A percentile compares a stretch with the other conserved stretches of the same genome.
phyloP scores from a whole-genome alignment of 2,329 filamentous ascomycete genomes.

The Macrophomina tecta region DNA sequence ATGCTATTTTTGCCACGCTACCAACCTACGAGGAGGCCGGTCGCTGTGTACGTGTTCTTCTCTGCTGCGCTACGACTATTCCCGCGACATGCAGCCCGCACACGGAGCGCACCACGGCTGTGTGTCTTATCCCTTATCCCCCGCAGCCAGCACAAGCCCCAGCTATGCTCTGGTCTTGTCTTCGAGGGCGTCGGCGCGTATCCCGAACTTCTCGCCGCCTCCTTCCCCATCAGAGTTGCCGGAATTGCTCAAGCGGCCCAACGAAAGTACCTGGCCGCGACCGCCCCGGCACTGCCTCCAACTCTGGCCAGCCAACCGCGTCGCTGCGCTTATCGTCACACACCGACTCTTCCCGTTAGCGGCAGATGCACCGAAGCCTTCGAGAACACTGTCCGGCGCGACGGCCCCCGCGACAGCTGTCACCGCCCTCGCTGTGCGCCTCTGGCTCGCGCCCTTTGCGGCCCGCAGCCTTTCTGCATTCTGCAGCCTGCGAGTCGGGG shows the following conservation, averaged over 20 bases:
- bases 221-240: not conserved
- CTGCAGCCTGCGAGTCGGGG: slow-evolving; percentile 1
- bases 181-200: slow-evolving; percentile 5
- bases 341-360: slow-evolving; percentile 24
- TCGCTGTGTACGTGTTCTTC: slow-evolving; percentile 18
- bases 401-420: slow-evolving; percentile 4
- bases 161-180: slow-evolving; percentile 1
- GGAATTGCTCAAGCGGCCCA: slow-evolving; percentile 7
- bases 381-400: slow-evolving; percentile 17
- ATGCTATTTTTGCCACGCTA: slow-evolving; percentile 27
- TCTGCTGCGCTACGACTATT: not conserved
- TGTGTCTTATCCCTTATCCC: slow-evolving; percentile 27
- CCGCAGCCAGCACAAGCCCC: slow-evolving; percentile 22
- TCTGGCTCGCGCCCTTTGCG: not conserved
- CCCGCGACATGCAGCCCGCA: not conserved
- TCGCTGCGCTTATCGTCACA: slow-evolving; percentile 22
- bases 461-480: not conserved
- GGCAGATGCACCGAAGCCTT: slow-evolving; percentile 23
- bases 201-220: not conserved
- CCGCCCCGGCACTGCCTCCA: not conserved
- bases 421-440: not conserved
- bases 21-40: not conserved
- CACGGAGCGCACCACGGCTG: slow-evolving; percentile 22
- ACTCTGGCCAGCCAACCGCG: slow-evolving; percentile 13
- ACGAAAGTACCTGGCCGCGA: slow-evolving; percentile 2